These are phyloP conservation scores for Ormosia semicastrata DNA, from an alignment of 306 rosid species.

Conservation along the genomic window DNA sequence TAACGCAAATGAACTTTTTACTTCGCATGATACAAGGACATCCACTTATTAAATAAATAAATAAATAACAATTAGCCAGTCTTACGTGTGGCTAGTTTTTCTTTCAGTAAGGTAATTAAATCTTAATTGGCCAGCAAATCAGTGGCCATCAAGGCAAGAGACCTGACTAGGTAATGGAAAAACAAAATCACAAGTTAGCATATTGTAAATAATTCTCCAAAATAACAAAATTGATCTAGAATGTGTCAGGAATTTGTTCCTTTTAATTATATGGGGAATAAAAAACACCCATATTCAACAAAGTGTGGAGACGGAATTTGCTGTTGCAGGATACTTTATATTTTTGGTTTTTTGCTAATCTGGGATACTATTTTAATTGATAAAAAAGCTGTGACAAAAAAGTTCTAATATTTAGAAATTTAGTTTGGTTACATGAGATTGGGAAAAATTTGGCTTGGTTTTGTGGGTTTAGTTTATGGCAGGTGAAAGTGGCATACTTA, in stretches of 20 bases:
- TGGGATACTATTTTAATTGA: no score
- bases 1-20: background rate
- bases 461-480: constrained; percentile 7
- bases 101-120: background rate
- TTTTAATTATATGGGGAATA: background rate
- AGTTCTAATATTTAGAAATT: background rate
- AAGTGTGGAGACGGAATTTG: no score
- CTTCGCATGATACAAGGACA: background rate
- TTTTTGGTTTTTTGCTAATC: background rate
- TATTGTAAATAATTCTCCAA: background rate
- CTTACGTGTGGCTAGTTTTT: background rate
- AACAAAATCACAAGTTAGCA: background rate
- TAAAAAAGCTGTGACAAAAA: background rate
- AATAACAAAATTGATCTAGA: background rate
- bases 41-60: background rate
- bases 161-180: background rate
- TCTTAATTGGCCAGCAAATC: background rate
- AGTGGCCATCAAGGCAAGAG: background rate
- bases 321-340: background rate
- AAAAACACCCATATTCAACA: no score
- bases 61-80: background rate
- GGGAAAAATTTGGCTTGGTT: background rate
- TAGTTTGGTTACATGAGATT: background rate
- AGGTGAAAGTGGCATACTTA: background rate
- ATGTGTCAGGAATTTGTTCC: background rate